Conservation (phyloP, 2,329 filamentous ascomycete genomes). For the Colletotrichum sp. region DNA sequence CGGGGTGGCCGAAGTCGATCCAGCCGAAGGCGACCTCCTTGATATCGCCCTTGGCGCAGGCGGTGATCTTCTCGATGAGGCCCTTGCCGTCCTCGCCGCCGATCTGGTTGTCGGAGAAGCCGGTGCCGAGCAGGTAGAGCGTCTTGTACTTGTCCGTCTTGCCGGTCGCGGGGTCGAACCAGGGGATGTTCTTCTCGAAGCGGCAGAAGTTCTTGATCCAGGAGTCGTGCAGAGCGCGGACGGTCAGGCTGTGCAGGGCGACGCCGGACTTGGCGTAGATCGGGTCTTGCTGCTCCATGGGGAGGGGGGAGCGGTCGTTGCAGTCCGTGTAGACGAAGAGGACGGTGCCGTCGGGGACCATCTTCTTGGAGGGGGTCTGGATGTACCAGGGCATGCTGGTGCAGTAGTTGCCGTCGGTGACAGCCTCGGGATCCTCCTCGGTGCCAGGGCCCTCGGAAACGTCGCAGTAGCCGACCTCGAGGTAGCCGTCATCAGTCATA, state of each 20-base stretch:
- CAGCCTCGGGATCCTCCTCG: background rate
- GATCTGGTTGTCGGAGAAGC: conserved; percentile 1
- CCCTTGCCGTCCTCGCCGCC: background rate
- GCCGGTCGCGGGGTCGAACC: background rate
- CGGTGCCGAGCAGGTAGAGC: background rate
- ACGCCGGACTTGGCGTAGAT: conserved; percentile 22
- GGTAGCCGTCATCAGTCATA: background rate
- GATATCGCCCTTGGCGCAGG: background rate
- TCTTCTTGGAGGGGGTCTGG: background rate
- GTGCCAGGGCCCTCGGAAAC: background rate
- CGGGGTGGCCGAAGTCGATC: background rate
- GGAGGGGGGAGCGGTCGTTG: conserved; percentile 17
- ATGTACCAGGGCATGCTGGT: background rate
- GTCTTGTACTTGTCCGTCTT: background rate
- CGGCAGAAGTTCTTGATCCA: conserved; percentile 22
- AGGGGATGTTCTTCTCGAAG: background rate
- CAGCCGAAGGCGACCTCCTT: background rate
- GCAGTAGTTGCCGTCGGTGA: background rate
- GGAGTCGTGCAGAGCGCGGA: conserved; percentile 2
- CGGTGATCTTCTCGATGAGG: background rate
- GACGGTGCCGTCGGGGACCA: conserved; percentile 12
- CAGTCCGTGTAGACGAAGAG: conserved; percentile 26
- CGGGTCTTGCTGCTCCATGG: conserved; percentile 17
- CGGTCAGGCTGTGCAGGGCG: background rate
- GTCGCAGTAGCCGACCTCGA: background rate